Evolutionary conservation across 371 early-diverging fungal genomes (phyloP).

Genomic region (Mucor velutinosus): DNA sequence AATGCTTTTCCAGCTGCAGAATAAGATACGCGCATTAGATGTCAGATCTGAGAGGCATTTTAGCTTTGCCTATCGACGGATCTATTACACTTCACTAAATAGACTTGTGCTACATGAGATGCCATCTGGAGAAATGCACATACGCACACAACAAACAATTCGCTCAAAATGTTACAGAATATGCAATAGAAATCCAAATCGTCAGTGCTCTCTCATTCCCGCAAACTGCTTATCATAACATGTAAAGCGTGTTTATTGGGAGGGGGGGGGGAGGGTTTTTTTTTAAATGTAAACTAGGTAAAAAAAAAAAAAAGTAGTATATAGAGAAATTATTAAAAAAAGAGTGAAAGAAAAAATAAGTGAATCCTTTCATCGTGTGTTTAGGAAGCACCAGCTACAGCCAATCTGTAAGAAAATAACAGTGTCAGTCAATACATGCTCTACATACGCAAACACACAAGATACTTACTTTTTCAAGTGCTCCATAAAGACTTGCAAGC

Average conservation of each 20-base stretch:
- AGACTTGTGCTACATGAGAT: not conserved
- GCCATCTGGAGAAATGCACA: not conserved
- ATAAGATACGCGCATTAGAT: not conserved
- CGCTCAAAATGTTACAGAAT: not conserved
- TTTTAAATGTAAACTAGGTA: not conserved
- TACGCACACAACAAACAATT: not conserved
- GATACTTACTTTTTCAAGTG: slow-evolving; percentile 85
- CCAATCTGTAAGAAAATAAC: slow-evolving; percentile 30
- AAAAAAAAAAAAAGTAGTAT: not conserved
- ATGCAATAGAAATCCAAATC: not conserved
- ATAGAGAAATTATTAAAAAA: not conserved
- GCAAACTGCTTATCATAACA: too few species aligned
- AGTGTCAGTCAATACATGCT: not conserved
- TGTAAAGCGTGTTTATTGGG: not conserved
- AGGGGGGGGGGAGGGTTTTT: too few species aligned
- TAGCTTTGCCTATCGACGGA: not conserved
- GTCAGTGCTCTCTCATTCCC: too few species aligned
- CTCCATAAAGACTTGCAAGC: slow-evolving; percentile 96
- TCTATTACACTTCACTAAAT: not conserved
- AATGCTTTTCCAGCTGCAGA: too few species aligned
- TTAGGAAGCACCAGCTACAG: slow-evolving; percentile 54
- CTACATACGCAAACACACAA: not conserved
- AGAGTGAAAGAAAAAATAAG: not conserved
- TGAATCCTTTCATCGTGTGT: not conserved
- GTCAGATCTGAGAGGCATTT: not conserved